Evolutionary conservation across 768 basidiomycete species (phyloP), one percentile per base, ranked within the genome.

Genomic region (Clitopilus passeckerianus): DNA sequence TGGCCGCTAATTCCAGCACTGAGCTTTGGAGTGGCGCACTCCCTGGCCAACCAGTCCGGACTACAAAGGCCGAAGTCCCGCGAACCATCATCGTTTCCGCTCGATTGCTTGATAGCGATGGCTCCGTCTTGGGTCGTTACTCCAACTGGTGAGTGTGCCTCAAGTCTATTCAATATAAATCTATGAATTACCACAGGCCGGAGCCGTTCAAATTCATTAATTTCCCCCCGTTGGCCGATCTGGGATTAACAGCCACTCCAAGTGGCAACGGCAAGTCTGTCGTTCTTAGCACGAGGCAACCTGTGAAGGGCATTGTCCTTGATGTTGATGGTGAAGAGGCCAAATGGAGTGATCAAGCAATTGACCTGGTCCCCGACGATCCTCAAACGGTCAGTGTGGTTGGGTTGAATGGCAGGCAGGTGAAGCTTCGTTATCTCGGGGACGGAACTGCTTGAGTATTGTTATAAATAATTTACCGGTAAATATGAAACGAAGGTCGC

Each of bases 161-260:
- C 22, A 10, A 24, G 24, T 22, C 1, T 71, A 71, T 52, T 16
- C 41, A 34, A 57, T 58, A 37, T 33, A 27, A 44, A 44, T 53
- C 53, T 20, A 54, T 58, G 33, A 43, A 60, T 56, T 60, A 54
- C 57, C 5, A 60, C 55, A 95, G 95, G 95, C 94, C 94, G 12
- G 93, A 95, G 71, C 95, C 95, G 16, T 97, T 89, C 80, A 97
- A 97, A 73, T 95, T 85, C 73, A 86, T 97, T 71, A 75, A 82
- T 57, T 95, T 95, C 79, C 92, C 93, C 34, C 66, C 82, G 10
- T 70, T 79, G 30, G 71, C 78, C 57, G 81, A 83, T 56, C 70
- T 90, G 55, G 85, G 83, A 12, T 79, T 97, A 57, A 73, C 77
- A 57, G 79, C 86, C 62, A 72, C 66, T 9, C 75, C 83, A 6